Conservation (phyloP, 2,329 filamentous ascomycete genomes). For the Pseudocercospora eumusae region DNA sequence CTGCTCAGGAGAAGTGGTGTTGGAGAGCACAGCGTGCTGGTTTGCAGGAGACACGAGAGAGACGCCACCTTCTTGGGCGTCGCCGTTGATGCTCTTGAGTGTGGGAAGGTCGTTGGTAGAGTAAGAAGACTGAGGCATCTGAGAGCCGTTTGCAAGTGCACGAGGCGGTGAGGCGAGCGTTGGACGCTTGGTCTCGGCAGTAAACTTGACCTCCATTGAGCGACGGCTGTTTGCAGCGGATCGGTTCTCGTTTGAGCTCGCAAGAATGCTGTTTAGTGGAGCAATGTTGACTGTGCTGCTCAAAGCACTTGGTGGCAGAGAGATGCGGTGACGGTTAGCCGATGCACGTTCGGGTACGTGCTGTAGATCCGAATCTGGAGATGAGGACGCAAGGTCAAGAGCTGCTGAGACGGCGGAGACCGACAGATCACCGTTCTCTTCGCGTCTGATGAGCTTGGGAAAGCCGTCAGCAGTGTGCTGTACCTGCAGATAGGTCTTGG, state of each 20-base stretch:
- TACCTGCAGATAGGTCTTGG: constrained; percentile 69
- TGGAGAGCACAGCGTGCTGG: constrained; percentile 29
- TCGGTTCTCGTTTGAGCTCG: constrained; percentile 46
- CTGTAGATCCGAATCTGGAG: constrained; percentile 58
- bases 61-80: constrained; percentile 52
- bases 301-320: constrained; percentile 41
- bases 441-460: constrained; percentile 74
- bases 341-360: constrained; percentile 64
- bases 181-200: constrained; percentile 49
- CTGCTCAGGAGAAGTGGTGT: constrained; percentile 45
- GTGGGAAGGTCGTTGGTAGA: constrained; percentile 88
- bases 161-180: constrained; percentile 61
- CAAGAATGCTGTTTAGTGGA: constrained; percentile 43
- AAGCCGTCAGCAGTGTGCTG: constrained; percentile 80
- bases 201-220: constrained; percentile 51
- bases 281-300: constrained; percentile 39
- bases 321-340: constrained; percentile 47
- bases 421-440: constrained; percentile 58
- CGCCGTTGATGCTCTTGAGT: constrained; percentile 65
- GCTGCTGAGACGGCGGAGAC: constrained; percentile 77
- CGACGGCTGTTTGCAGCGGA: constrained; percentile 46
- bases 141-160: constrained; percentile 59
- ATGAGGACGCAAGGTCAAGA: constrained; percentile 73
- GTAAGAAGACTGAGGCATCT: constrained; percentile 82
- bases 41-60: constrained; percentile 33